These are phyloP conservation scores for Tolypocladium amazonense DNA, from an alignment of 2,329 filamentous ascomycete species.

Conservation along the genomic window DNA sequence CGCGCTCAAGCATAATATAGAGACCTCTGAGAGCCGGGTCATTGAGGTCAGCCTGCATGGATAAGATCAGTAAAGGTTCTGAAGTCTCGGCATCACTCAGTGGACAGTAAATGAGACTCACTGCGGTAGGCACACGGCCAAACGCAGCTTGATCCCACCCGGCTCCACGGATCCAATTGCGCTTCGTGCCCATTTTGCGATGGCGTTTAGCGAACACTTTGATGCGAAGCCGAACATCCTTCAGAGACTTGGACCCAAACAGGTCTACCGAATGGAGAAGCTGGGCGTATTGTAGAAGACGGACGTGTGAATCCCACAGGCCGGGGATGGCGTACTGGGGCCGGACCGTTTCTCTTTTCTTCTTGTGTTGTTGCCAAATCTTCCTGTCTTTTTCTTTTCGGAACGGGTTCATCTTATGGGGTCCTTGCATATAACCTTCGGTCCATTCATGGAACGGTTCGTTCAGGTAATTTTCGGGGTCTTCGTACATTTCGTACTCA, in stretches of 20 bases:
- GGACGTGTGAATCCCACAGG: slow-evolving; percentile 62
- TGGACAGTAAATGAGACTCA: slow-evolving; percentile 22
- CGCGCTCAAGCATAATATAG: slow-evolving; percentile 59
- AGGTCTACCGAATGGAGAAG: slow-evolving; percentile 56
- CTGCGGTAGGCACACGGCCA: slow-evolving; percentile 54
- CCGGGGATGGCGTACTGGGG: slow-evolving; percentile 57
- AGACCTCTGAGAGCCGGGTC: slow-evolving; percentile 39
- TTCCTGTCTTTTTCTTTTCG: too few relatives aligned
- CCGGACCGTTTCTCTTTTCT: too few relatives aligned
- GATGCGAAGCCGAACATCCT: slow-evolving; percentile 43
- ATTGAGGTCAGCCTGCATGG: slow-evolving; percentile 40
- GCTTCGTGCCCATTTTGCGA: slow-evolving; percentile 37
- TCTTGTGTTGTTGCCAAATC: too few relatives aligned
- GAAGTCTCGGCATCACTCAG: not conserved
- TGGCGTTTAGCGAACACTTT: slow-evolving; percentile 38
- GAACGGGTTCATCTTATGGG: too few relatives aligned
- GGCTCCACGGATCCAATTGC: slow-evolving; percentile 54
- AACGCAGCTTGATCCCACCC: slow-evolving; percentile 63
- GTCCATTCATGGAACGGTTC: too few relatives aligned
- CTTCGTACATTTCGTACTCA: too few relatives aligned
- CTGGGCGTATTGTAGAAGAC: slow-evolving; percentile 56
- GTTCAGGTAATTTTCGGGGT: too few relatives aligned
- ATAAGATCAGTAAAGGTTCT: not conserved
- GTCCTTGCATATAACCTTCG: too few relatives aligned
- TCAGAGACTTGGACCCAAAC: slow-evolving; percentile 45